These are phyloP conservation scores for Solanum medicagineum DNA, from an alignment of 257 asterid genomes.

Conservation along the genomic window DNA sequence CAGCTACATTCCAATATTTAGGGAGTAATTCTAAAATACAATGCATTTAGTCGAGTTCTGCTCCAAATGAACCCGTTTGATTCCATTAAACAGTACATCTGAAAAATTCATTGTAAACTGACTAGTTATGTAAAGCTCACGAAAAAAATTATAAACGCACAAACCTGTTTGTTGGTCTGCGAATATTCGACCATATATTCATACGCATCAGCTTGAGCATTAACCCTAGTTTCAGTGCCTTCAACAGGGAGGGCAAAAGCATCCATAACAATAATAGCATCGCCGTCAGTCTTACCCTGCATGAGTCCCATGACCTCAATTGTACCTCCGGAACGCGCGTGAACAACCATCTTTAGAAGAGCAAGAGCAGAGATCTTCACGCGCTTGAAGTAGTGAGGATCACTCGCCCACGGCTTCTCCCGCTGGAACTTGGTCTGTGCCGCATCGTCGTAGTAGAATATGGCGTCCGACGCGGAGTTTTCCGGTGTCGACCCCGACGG, in stretches of 20 bases:
- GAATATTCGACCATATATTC: constrained; percentile 97
- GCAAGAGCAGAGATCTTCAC: constrained; percentile 93
- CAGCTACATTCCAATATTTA: background rate
- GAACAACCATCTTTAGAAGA: constrained; percentile 95
- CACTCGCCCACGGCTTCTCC: constrained; percentile 84
- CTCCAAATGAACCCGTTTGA: background rate
- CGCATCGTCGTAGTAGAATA: constrained; percentile 72
- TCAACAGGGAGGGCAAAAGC: constrained; percentile 99
- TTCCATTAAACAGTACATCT: background rate
- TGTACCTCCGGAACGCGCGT: constrained; percentile 97
- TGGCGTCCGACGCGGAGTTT: constrained; percentile 59
- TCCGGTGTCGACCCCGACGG: constrained; percentile 17
- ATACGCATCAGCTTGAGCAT: constrained; percentile 98
- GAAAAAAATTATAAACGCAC: background rate
- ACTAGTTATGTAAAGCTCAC: background rate
- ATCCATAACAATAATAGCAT: constrained; percentile 90
- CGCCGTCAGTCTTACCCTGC: constrained; percentile 98
- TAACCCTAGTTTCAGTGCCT: constrained; percentile 98
- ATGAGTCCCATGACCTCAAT: constrained; percentile 98
- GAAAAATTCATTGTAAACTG: background rate
- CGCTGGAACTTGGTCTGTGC: constrained; percentile 71
- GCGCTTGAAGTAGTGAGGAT: constrained; percentile 97
- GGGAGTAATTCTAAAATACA: background rate
- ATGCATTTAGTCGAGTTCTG: background rate
- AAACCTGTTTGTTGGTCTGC: constrained; percentile 76